phyloP scores from a whole-genome alignment of 2,329 filamentous ascomycete species.

The Pestalotiopsis sp. region DNA sequence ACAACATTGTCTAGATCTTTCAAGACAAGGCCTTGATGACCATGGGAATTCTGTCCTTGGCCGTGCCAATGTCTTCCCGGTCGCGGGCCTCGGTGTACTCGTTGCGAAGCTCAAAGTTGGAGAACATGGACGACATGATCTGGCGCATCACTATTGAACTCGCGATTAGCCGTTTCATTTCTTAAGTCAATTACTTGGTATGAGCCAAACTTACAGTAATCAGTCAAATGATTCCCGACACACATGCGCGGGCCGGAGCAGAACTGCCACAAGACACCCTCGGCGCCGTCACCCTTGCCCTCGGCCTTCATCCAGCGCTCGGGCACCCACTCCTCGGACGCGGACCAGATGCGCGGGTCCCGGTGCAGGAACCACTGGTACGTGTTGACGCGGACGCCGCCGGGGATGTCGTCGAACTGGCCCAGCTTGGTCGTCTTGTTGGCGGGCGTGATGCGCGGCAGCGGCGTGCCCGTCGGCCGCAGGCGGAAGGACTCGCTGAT shows the following conservation, averaged over 20 bases:
- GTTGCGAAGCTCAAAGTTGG: background rate
- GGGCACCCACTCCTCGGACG: constrained; percentile 9
- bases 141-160: background rate
- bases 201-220: background rate
- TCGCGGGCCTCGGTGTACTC: background rate
- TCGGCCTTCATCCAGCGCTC: constrained; percentile 12
- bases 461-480: constrained; percentile 15
- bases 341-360: constrained; percentile 12
- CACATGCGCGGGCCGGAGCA: background rate
- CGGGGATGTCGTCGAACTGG: constrained; percentile 11
- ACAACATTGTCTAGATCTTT: background rate
- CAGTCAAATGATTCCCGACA: background rate
- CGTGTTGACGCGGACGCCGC: constrained; percentile 9
- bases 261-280: background rate
- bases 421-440: background rate
- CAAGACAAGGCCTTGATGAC: background rate
- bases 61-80: background rate
- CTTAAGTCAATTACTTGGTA: no score
- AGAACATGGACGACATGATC: background rate
- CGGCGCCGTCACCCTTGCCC: background rate
- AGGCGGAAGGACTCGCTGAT: constrained; percentile 14
- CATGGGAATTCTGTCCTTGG: constrained; percentile 1
- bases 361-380: constrained; percentile 18
- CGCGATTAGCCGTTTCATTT: no score
- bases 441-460: constrained; percentile 13